Base-by-base conservation (phyloP, 768 basidiomycete genomes). In the Lactifluus piperatus region DNA sequence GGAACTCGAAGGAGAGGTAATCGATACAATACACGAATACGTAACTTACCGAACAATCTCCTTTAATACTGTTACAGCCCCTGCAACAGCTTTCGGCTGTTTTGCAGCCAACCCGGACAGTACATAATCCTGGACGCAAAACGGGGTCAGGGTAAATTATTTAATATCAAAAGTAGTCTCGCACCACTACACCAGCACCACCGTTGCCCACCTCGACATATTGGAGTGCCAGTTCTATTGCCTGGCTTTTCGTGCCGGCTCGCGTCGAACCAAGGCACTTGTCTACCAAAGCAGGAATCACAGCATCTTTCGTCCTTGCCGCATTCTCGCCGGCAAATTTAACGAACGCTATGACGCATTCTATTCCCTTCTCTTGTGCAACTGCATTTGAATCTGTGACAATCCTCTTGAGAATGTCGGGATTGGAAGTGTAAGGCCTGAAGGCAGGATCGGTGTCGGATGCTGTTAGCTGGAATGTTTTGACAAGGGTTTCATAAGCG, bases 281-380 rank as follows among this genome's bases (percentile, higher is more conserved):
- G 68, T 99, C 97, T 37, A 98, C 94, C 59, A 99, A 73, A 4
- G 88, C 86, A n/a, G 94, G 91, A 8, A 97, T 77, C 9, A 99
- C 85, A 3, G 77, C 78, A 52, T 89, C 82, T 66, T 91, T 79
- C 41, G 89, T 87, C 73, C 84, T 85, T 48, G 87, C 87, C 46
- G 88, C 83, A 46, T 80, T 85, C 78, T 94, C 92, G 60, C 95
- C 97, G 7, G 93, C 90, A 68, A 85, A 91, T 74, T 93, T 91
- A 65, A 97, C 85, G 58, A 98, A 79, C 30, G 85, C 79, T 54
- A 88, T 83, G 34, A 94, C 73, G 65, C 88, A 92, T 69, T 97
- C 95, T 5, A 98, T 81, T 32, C 91, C 97, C 70, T 95, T 97
- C 77, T 99, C 97, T 73, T 99, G 97, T 11, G 95, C 94, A 30